Percentiles rank a stretch among this genome's conserved stretches.
phyloP scores from a whole-genome alignment of 1,284 basidiomycete species.

The Lentinula novae-zelandiae region DNA sequence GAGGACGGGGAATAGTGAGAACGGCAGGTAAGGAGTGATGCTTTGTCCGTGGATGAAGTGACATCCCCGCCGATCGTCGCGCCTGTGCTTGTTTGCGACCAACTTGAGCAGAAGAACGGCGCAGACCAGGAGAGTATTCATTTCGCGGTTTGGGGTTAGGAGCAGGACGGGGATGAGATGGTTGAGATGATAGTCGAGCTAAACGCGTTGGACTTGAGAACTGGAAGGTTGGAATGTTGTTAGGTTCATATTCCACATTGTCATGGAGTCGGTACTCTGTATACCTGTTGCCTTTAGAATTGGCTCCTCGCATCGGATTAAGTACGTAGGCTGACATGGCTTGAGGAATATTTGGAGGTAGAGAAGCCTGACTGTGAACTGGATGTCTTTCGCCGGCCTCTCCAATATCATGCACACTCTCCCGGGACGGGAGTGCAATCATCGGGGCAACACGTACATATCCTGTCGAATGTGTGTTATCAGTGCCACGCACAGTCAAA shows the following conservation, averaged over 20 bases:
- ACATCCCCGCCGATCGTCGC: background rate
- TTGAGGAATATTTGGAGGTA: background rate
- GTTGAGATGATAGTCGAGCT: background rate
- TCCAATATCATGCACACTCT: conserved; percentile 11
- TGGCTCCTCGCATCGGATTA: background rate
- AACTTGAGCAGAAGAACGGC: conserved; percentile 13
- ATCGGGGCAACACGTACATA: background rate
- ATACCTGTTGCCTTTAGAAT: background rate
- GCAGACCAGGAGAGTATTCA: background rate
- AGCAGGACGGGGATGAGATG: background rate
- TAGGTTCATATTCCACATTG: background rate
- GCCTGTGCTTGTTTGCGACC: conserved; percentile 3
- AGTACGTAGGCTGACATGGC: background rate
- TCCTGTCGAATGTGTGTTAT: background rate
- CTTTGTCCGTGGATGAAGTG: background rate
- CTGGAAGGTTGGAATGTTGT: background rate
- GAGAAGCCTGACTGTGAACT: background rate
- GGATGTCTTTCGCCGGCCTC: conserved; percentile 12
- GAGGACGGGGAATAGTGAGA: background rate
- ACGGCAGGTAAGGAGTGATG: conserved; percentile 6
- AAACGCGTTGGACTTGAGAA: background rate
- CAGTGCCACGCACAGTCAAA: conserved; percentile 10
- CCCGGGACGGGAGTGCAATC: background rate
- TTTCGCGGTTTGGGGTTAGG: background rate
- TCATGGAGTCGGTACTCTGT: background rate